Conservation (phyloP, 305 asterid species). For the Withania somnifera region DNA sequence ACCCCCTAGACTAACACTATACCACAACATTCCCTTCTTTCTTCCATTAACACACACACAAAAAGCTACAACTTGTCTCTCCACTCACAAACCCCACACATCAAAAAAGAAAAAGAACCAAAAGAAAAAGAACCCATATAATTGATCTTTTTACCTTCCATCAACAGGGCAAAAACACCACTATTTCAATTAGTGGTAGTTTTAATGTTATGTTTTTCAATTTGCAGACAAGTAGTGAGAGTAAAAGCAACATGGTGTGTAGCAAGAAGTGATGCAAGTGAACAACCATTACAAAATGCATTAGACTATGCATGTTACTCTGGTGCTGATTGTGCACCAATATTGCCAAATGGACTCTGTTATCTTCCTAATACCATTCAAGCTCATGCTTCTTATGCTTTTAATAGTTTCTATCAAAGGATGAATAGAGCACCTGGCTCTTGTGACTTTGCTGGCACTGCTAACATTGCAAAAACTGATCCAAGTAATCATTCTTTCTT, state of each 20-base stretch:
- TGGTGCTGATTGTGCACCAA: conserved; percentile 74
- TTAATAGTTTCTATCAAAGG: conserved; percentile 64
- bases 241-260: conserved; percentile 62
- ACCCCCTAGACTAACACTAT: background rate
- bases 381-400: conserved; percentile 86
- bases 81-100: background rate
- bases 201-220: background rate
- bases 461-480: conserved; percentile 69
- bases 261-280: conserved; percentile 60
- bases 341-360: conserved; percentile 55
- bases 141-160: background rate
- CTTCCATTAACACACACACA: background rate
- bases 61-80: background rate
- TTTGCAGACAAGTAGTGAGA: too few relatives aligned
- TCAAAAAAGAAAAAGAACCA: background rate
- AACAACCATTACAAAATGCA: conserved; percentile 43
- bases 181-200: background rate
- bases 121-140: background rate
- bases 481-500: too few relatives aligned
- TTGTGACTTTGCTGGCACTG: conserved; percentile 56
- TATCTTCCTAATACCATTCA: conserved; percentile 63
- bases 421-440: conserved; percentile 55
- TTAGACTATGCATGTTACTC: conserved; percentile 65
- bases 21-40: background rate
- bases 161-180: conserved; percentile 3